Evolutionary conservation across 257 asterid species (phyloP), one percentile per base, ranked within the genome.

Genomic region (Solanum etuberosum): DNA sequence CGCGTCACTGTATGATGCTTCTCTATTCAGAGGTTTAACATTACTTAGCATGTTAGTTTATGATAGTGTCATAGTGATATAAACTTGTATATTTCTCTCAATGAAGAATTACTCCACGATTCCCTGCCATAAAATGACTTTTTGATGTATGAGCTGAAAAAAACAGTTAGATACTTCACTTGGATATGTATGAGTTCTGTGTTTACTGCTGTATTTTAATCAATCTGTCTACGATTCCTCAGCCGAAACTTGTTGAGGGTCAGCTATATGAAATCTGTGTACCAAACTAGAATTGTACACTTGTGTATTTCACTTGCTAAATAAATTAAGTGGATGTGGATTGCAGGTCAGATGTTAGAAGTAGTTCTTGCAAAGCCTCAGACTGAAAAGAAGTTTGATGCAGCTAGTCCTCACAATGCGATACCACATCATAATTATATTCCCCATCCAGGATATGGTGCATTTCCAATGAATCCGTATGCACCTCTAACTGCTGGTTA

Each of bases 321-420:
- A 82, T 87, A 74, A 88, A 43, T 40, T 23, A n/a, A 42, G 46
- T 84, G 65, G 40, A 27, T 85, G 35, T 72, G 81, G 84, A 88
- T 42, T 88, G 88, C 98, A 97, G 99, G 98, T 82, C 98, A 97
- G 89, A 59, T 85, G 42, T 87, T 97, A 87, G 98, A 94, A 91
- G 98, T 94, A 72, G 98, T 94, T 89, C 98, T 97, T 63, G 99
- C 99, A 86, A 97, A 95, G 93, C 99, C 99, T 87, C 99, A 95
- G 94, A 78, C 94, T 7, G 98, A 95, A 86, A 97, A 91, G 93
- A 97, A 92, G 91, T 92, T 92, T 86, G 98, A 95, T 89, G 80
- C 89, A 81, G 93, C 90, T 21, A 92, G 87, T 88, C 92, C 95
- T 83, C 93, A 94, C 86, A 91, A 88, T 86, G 86, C 97, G 15